Evolutionary conservation across 2,329 filamentous ascomycete species (phyloP), one percentile per base, ranked within the genome.

Genomic region (Beauveria australis): DNA sequence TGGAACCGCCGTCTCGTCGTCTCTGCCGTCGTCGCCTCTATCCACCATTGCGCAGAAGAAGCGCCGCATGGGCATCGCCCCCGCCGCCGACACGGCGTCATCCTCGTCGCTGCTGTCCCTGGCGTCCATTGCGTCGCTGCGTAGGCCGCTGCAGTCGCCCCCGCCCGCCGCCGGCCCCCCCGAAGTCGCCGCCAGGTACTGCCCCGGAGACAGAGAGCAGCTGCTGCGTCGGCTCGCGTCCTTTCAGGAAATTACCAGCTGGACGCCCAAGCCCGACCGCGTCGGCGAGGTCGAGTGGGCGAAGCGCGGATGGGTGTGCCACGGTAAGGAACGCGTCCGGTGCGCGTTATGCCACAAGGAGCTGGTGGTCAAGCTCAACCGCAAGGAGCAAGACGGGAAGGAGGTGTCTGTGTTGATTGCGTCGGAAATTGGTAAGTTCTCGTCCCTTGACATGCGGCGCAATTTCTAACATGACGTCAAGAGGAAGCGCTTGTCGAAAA

Each of bases 261-360:
- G 93, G 93, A 89, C 89, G n/a, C 89, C 91, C 0, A 97, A 97
- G 72, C 92, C 94, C 0, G 84, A 92, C 57, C 81, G 80, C 40
- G 87, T 97, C 67, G 91, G 86, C 70, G 94, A 97, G 74, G 86
- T 97, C 8, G 89, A 92, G 72, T 99, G 94, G 94, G 92, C 92
- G 0, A 96, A 93, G 77, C 80, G 89, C 62, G 93, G 93, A 1
- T 99, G 94, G 93, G 81, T 88, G 4, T 97, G 93, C 68, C 85
- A 89, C 51, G 88, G 88, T 67, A 86, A 86, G 65, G 92, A 96
- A 73, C 89, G 89, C 4, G 91, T 97, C 18, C 85, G 86, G 19
- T 99, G 94, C 71, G 87, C 89, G 46, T 85, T 92, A 2, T 99
- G 94, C 69, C 88, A 88, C 69, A 88, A 89, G 67, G 89, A 95